Base-by-base conservation (phyloP, 2,329 filamentous ascomycete genomes). In the Trichoderma hamatum region DNA sequence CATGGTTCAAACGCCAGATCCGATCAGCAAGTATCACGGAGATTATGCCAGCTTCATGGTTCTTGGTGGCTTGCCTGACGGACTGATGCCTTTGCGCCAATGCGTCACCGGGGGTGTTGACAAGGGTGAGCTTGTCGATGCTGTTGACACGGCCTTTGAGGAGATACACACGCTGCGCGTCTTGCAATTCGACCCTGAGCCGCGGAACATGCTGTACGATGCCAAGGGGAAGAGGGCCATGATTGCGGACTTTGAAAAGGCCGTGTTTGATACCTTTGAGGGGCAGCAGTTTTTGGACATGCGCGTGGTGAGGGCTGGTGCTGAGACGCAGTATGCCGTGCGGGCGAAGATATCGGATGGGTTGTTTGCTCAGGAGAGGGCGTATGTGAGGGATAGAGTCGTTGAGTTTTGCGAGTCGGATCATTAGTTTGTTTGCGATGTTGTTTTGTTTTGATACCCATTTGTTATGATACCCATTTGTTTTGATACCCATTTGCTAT, bases 151-250 rank as follows among this genome's bases (percentile, higher is more conserved):
- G 30, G 26, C 68, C 5, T 52, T 61, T 9, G 58, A 21, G 2
- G 66, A 54, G 1, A 24, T 76, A 9, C 71, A 75, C 43, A 43
- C 54, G 19, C 59, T 74, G 3, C 14, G 61, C 3, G 71, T 80
- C 62, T 72, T 78, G 39, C 72, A 77, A 61, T 5, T 69, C 7
- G 74, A 79, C 70, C 76, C 75, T 21, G 73, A 78, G 68, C 72
- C 71, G 58, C 75, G 74, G 21, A 80, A 81, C 64, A 71, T 80
- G 3, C 30, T 80, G 1, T 80, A 76, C 56, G 68, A 79, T 70
- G 49, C 58, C 32, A 3, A 52, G 13, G 70, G 3, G 59, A 39
- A 72, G 7, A 60, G 36, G 52, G n/a, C 73, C 30, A 79, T 80
- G 75, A 49, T 78, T 51, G 72, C 78, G 32, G 77, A 80, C 69